Evolutionary conservation across 176 grass and related monocot species (phyloP), one percentile per base, ranked within the genome.

Genomic region (Triticum timopheevii): DNA sequence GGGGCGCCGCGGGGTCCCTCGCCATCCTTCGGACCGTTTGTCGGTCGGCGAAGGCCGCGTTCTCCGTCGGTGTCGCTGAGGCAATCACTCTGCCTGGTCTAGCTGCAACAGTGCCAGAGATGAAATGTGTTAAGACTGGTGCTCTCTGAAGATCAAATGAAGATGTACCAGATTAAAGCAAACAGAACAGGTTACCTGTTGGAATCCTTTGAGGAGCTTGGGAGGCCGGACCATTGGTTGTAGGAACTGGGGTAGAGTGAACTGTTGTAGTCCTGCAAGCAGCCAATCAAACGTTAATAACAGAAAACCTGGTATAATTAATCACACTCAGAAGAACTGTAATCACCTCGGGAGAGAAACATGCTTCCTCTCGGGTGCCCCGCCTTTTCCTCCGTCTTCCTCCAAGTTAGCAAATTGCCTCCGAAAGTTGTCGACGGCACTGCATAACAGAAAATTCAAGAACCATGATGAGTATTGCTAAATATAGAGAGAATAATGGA

Each of bases 301-400:
- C n/a, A n/a, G n/a, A n/a, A n/a, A n/a, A n/a, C n/a, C n/a, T n/a
- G n/a, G n/a, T n/a, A n/a, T n/a, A n/a, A n/a, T n/a, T n/a, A n/a
- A n/a, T n/a, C n/a, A n/a, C n/a, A n/a, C n/a, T n/a, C n/a, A n/a
- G n/a, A n/a, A n/a, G n/a, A n/a, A n/a, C n/a, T n/a, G 28, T 16
- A 78, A 83, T 34, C 91, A 99, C 97, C 97, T 94, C n/a, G 97
- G 97, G 16, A 99, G 97, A 94, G 97, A 99, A 84, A 82, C 90
- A 91, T 99, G 97, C 76, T 96, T 99, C 54, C 97, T 96, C 25
- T 99, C 89, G 2, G 84, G 45, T 25, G 97, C 15, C 24, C 63
- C 77, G 11, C 61, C 91, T 79, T 84, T 94, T 69, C 89, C 94
- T 89, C 88, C 94, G 82, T 93, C 96, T 74, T 99, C 97, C 84